phyloP scores from a whole-genome alignment of 2,329 filamentous ascomycete genomes.

The Neoscytalidium dimidiatum region DNA sequence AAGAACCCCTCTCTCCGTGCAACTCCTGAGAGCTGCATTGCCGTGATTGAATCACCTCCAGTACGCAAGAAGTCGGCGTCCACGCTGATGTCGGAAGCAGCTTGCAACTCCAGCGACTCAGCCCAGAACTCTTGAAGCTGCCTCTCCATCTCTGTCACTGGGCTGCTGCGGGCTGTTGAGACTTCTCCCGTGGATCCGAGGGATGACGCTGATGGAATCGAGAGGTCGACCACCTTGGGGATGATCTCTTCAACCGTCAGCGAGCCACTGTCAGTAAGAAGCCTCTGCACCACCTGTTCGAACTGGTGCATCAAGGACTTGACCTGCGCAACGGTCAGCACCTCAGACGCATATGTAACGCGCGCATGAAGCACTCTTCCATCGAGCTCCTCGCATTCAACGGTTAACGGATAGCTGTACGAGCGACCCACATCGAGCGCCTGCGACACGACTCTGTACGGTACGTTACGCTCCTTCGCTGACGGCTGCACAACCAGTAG shows the following conservation, averaged over 20 bases:
- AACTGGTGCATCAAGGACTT: not conserved
- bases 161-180: no score
- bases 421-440: not conserved
- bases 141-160: not conserved
- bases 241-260: not conserved
- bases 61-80: not conserved
- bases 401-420: conserved; percentile 1
- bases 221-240: no score
- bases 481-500: conserved; percentile 53
- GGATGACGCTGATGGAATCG: no score
- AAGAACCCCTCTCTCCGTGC: conserved; percentile 9
- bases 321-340: not conserved
- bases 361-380: not conserved
- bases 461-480: not conserved
- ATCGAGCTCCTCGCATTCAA: not conserved
- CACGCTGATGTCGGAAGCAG: not conserved
- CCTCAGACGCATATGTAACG: not conserved
- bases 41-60: not conserved
- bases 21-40: not conserved
- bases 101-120: not conserved
- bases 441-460: not conserved
- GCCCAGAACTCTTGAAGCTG: not conserved
- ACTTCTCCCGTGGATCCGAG: not conserved
- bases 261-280: not conserved
- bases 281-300: not conserved